phyloP scores from a whole-genome alignment of 164 flowering plant genomes.

The Berberis vulgaris region DNA sequence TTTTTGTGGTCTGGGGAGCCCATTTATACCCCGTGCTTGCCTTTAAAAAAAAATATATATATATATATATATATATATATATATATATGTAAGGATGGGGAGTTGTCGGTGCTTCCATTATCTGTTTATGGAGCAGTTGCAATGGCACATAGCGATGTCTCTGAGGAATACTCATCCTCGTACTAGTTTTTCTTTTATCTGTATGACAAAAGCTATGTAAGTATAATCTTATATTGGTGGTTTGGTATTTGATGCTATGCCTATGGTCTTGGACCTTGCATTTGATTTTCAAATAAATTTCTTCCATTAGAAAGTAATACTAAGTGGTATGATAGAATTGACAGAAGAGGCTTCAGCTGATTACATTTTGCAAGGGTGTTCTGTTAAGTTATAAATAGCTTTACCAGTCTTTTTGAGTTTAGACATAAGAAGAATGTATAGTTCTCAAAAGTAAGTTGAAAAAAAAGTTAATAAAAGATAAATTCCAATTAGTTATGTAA shows the following conservation, averaged over 20 bases:
- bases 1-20: no score
- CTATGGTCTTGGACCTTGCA: neutral
- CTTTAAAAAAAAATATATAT: no score
- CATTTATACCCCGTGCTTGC: no score
- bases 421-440: no score
- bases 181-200: slow-evolving; percentile 86
- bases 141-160: slow-evolving; percentile 79
- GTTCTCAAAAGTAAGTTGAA: no score
- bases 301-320: neutral
- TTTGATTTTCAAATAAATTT: neutral
- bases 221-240: slow-evolving; percentile 16
- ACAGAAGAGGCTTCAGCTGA: neutral
- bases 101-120: slow-evolving; percentile 87
- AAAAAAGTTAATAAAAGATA: no score
- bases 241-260: neutral
- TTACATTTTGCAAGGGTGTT: no score
- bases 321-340: neutral
- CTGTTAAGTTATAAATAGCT: no score
- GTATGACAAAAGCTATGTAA: slow-evolving; percentile 86
- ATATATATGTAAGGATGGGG: slow-evolving; percentile 63
- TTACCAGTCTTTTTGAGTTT: no score
- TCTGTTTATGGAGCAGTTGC: slow-evolving; percentile 96
- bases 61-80: neutral
- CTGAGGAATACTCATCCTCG: slow-evolving; percentile 87
- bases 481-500: no score